phyloP scores from a whole-genome alignment of 2,329 filamentous ascomycete genomes.

The Ramichloridium luteum region DNA sequence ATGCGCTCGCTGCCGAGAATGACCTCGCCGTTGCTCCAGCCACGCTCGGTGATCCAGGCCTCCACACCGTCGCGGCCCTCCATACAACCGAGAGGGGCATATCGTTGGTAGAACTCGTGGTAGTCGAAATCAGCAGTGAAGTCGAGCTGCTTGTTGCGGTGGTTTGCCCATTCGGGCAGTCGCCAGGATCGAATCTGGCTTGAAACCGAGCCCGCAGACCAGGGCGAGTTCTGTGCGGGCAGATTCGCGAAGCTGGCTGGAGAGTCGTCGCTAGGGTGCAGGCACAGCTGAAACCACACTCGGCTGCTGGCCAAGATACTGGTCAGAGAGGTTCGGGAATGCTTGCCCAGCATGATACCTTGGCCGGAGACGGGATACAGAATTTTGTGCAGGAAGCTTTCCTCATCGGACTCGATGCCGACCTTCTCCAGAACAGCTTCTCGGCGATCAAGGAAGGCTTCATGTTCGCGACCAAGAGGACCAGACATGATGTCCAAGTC shows the following conservation, averaged over 20 bases:
- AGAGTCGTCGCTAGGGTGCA: conserved; percentile 82
- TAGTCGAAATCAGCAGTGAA: conserved; percentile 95
- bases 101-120: conserved; percentile 80
- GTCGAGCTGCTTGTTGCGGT: conserved; percentile 78
- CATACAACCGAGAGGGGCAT: conserved; percentile 69
- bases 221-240: conserved; percentile 62
- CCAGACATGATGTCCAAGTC: conserved; percentile 67
- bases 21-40: conserved; percentile 97
- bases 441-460: conserved; percentile 67
- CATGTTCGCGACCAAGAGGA: conserved; percentile 56
- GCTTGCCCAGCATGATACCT: conserved; percentile 68
- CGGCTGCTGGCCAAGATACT: conserved; percentile 68
- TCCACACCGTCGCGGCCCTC: conserved; percentile 89
- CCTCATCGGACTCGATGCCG: conserved; percentile 66
- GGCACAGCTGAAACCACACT: conserved; percentile 84
- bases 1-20: conserved; percentile 81
- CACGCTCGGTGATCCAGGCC: conserved; percentile 84
- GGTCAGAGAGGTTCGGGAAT: conserved; percentile 67
- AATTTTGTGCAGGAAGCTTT: conserved; percentile 69
- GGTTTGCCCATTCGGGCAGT: conserved; percentile 90
- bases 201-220: conserved; percentile 88
- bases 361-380: conserved; percentile 66
- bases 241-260: conserved; percentile 63
- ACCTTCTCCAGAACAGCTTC: conserved; percentile 79
- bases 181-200: conserved; percentile 88